Evolutionary conservation across 2,329 filamentous ascomycete genomes (phyloP).

Genomic region (Xylariales sp.): DNA sequence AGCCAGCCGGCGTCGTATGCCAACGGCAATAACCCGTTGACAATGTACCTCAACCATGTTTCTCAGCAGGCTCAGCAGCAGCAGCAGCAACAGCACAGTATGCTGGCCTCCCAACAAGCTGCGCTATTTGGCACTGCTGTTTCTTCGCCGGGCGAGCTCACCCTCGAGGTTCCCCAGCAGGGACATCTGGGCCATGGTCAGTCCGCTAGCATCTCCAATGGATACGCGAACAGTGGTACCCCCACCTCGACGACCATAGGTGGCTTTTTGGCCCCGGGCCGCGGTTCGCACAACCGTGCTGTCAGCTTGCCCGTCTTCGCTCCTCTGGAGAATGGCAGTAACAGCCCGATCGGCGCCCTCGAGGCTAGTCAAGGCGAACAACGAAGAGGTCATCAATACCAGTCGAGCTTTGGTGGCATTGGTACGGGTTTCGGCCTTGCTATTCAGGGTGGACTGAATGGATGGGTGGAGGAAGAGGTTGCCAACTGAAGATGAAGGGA

Average conservation of each 20-base stretch:
- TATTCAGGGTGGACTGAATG: slow-evolving; percentile 60
- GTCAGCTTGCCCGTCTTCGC: slow-evolving; percentile 78
- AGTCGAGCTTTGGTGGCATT: slow-evolving; percentile 58
- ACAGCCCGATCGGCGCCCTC: slow-evolving; percentile 43
- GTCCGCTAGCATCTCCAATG: slow-evolving; percentile 62
- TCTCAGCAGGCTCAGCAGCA: slow-evolving; percentile 68
- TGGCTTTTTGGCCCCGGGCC: slow-evolving; percentile 69
- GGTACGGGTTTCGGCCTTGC: slow-evolving; percentile 56
- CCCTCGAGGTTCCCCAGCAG: slow-evolving; percentile 55
- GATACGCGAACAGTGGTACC: slow-evolving; percentile 48
- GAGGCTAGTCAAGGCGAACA: slow-evolving; percentile 46
- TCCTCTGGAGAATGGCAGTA: slow-evolving; percentile 57
- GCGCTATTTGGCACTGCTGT: slow-evolving; percentile 73
- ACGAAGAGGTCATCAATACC: slow-evolving; percentile 63
- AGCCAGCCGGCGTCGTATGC: slow-evolving; percentile 70
- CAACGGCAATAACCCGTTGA: slow-evolving; percentile 80
- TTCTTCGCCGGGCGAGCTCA: slow-evolving; percentile 52
- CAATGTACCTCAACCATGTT: slow-evolving; percentile 86
- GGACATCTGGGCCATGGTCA: slow-evolving; percentile 60
- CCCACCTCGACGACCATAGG: slow-evolving; percentile 66
- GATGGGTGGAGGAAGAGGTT: slow-evolving; percentile 65
- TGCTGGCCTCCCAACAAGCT: slow-evolving; percentile 70
- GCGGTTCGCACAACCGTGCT: slow-evolving; percentile 68
- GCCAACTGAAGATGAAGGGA: slow-evolving; percentile 41
- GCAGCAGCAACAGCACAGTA: slow-evolving; percentile 69